Evolutionary conservation across 805 yeast genomes (phyloP), one percentile per base, ranked within the genome.

Genomic region (Diddensiella transvaalensis): DNA sequence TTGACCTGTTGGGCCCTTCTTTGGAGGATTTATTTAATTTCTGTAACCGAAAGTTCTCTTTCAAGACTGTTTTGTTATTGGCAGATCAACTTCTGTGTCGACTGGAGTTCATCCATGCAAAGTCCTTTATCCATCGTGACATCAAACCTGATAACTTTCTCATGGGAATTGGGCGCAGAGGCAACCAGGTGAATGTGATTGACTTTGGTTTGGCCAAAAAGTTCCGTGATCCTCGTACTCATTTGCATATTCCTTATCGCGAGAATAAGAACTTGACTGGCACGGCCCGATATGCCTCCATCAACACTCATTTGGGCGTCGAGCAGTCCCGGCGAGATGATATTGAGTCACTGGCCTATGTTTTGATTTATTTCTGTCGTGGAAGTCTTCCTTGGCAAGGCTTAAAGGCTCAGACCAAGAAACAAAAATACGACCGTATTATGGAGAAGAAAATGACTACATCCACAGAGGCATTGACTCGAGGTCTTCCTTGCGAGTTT

Each of bases 371-470:
- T 70, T 93, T 91, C 66, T 85, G 96, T 68, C 81, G 96, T 50
- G 98, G 99, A 39, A 85, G 95, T 15, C 79, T 91, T 61, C 99
- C 99, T 47, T 91, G 99, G 99, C 99, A 91, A 71, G 99, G 99
- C 3, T 78, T 91, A 62, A 89, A 89, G 70, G 99, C 98, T 35
- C 93, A 91, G 22, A 88, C 96, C 13, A 91, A 91, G 72, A 87
- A 95, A 72, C 97, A 91, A 68, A 91, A 93, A 70, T 91, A 91
- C 69, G 97, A 91, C 71, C 79, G 96, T 53, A 93, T 91, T 60
- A 83, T 91, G 82, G 97, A 91, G 66, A 87, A 87, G 74, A 91
- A 91, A 69, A 81, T 90, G 80, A 81, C 95, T 43, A 87, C 96
- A 5, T 84, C 95, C 22, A 79, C 90, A 36, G 93, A 87, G 62